phyloP scores from a whole-genome alignment of 1,284 basidiomycete species.

The Pseudozyma thailandica region DNA sequence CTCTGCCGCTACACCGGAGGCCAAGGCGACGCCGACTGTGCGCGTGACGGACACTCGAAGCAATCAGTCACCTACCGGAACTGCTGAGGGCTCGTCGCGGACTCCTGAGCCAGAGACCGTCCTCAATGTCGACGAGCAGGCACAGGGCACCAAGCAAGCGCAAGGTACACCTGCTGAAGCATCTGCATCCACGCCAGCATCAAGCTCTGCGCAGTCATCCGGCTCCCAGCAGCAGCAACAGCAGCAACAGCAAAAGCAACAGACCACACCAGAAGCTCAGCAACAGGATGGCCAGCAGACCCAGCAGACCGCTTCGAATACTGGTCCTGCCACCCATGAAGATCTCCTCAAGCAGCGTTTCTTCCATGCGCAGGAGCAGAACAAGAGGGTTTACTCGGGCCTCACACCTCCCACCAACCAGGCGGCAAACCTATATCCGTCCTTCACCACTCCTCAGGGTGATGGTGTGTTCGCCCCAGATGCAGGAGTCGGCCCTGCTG shows the following conservation, averaged over 20 bases:
- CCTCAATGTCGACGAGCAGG: constrained; percentile 13
- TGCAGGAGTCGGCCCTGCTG: neutral
- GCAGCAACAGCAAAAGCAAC: constrained; percentile 5
- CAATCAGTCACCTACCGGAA: neutral
- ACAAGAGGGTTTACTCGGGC: constrained; percentile 40
- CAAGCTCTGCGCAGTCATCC: constrained; percentile 9
- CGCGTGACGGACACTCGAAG: constrained; percentile 26
- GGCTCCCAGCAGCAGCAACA: constrained; percentile 9
- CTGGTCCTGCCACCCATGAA: constrained; percentile 36
- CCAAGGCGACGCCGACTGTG: constrained; percentile 7
- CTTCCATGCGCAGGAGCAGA: constrained; percentile 57
- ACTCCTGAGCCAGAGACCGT: constrained; percentile 20
- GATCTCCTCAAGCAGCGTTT: constrained; percentile 60
- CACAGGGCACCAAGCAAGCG: neutral
- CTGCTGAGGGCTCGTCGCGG: constrained; percentile 9
- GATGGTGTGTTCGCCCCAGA: constrained; percentile 21
- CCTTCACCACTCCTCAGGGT: constrained; percentile 28
- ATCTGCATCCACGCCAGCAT: neutral
- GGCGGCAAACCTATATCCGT: constrained; percentile 34
- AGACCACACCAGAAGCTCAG: constrained; percentile 13
- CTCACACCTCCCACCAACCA: constrained; percentile 29
- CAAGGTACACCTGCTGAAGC: neutral
- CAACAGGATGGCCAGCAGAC: constrained; percentile 21
- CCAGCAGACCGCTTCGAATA: neutral
- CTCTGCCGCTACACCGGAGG: neutral